A percentile compares a stretch with the other conserved stretches of the same genome.
These are phyloP conservation scores for Fragaria ananassa DNA, from an alignment of 306 rosid genomes.

Conservation along the genomic window DNA sequence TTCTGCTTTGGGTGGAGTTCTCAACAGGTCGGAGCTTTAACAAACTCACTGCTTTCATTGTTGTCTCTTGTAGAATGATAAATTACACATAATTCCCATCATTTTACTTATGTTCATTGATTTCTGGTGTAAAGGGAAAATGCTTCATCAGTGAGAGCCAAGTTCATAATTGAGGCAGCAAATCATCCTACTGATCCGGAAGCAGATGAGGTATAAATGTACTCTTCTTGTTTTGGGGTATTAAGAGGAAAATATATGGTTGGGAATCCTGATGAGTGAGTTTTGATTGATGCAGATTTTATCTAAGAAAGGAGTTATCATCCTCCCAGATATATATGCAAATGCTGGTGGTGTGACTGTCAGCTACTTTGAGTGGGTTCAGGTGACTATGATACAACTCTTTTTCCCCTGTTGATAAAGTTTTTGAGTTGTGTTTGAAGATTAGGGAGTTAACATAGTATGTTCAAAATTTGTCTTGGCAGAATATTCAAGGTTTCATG, in stretches of 20 bases:
- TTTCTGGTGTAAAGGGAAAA: conserved; percentile 42
- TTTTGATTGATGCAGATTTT: conserved; percentile 40
- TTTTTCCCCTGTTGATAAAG: not conserved
- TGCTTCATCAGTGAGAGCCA: conserved; percentile 51
- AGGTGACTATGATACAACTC: conserved; percentile 31
- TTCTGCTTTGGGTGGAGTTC: conserved; percentile 61
- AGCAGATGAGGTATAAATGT: conserved; percentile 47
- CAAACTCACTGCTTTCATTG: not conserved
- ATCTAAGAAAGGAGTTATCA: conserved; percentile 50
- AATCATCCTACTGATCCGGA: conserved; percentile 63
- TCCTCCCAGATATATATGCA: conserved; percentile 53
- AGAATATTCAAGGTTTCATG: conserved; percentile 60
- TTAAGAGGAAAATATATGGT: not conserved
- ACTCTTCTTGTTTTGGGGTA: not conserved
- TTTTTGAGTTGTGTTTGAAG: not conserved
- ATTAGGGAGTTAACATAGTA: not conserved
- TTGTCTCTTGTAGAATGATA: not conserved
- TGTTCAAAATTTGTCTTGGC: not conserved
- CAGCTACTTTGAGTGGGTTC: conserved; percentile 67
- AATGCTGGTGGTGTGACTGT: conserved; percentile 60
- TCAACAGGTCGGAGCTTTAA: conserved; percentile 42
- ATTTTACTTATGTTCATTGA: not conserved
- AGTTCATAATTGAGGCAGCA: conserved; percentile 57
- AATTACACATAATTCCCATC: not conserved
- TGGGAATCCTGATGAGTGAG: conserved; percentile 10